Evolutionary conservation across 2,329 filamentous ascomycete species (phyloP).

Genomic region (Corniculantispora saksenae): DNA sequence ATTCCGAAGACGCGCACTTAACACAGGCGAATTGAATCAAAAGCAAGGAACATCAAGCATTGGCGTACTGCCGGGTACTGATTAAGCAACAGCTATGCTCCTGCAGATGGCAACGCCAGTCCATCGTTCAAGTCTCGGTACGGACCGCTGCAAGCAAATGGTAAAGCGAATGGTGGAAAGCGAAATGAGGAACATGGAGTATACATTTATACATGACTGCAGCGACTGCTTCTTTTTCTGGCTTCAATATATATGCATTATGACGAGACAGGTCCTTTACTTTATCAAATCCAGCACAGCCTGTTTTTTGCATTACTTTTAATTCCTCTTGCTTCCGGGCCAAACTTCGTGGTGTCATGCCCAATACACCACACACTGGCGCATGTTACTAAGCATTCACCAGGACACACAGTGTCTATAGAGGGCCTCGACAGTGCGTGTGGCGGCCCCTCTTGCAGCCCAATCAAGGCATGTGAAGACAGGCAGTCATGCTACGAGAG

Average conservation of each 20-base stretch:
- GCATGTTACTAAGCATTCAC: no score
- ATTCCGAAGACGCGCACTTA: neutral
- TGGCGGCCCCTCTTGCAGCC: no score
- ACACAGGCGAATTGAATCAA: neutral
- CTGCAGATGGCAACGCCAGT: neutral
- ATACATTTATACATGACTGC: constrained; percentile 7
- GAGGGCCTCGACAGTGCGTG: no score
- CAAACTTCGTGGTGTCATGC: no score
- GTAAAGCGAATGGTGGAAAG: neutral
- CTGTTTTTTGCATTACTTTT: neutral
- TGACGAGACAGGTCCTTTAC: neutral
- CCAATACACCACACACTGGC: no score
- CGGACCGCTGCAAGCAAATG: neutral
- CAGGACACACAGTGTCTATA: no score
- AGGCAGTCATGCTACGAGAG: no score
- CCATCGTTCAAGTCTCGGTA: neutral
- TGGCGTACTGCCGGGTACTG: neutral
- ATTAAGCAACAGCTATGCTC: neutral
- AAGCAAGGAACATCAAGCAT: neutral
- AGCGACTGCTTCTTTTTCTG: constrained; percentile 9
- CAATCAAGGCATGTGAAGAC: no score
- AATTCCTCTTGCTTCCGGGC: neutral
- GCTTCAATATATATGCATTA: constrained; percentile 5
- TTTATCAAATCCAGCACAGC: neutral
- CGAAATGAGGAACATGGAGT: neutral